A percentile compares a stretch with the other conserved stretches of the same genome.
These are phyloP conservation scores for Stagonosporopsis chrysanthemi DNA, from an alignment of 2,329 filamentous ascomycete species.

Conservation along the genomic window DNA sequence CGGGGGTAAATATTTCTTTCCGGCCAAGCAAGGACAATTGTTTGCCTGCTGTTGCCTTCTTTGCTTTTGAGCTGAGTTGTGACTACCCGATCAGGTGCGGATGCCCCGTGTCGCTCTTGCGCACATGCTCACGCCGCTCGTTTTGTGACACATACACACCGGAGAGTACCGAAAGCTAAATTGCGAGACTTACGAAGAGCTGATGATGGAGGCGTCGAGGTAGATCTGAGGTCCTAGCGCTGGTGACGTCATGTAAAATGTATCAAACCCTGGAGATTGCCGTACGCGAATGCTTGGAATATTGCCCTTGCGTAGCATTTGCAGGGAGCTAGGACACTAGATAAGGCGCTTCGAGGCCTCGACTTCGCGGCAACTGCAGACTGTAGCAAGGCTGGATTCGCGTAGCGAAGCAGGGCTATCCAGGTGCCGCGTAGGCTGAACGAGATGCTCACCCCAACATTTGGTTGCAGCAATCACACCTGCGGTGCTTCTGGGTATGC, in stretches of 20 bases:
- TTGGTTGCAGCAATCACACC: background rate
- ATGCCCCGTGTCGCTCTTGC: constrained; percentile 20
- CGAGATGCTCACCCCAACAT: background rate
- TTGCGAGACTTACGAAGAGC: background rate
- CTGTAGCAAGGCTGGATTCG: constrained; percentile 1
- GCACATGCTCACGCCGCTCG: constrained; percentile 14
- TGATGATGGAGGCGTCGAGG: background rate
- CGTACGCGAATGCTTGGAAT: background rate
- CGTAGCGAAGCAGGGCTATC: background rate
- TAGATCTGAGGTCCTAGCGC: background rate
- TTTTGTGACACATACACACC: constrained; percentile 19
- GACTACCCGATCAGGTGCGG: constrained; percentile 26
- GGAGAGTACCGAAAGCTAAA: constrained; percentile 16
- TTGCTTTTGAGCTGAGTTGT: constrained; percentile 16
- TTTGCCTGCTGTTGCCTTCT: constrained; percentile 11
- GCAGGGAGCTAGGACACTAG: background rate
- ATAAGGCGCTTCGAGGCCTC: background rate
- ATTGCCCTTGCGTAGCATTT: background rate
- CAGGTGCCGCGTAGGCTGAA: background rate
- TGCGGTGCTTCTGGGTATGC: background rate
- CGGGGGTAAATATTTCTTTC: background rate
- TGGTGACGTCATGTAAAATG: constrained; percentile 12
- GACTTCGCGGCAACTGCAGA: background rate
- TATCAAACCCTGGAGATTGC: background rate
- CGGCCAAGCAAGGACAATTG: background rate